Conservation (phyloP, 805 yeast species). For the Komagataella mondaviorum region DNA sequence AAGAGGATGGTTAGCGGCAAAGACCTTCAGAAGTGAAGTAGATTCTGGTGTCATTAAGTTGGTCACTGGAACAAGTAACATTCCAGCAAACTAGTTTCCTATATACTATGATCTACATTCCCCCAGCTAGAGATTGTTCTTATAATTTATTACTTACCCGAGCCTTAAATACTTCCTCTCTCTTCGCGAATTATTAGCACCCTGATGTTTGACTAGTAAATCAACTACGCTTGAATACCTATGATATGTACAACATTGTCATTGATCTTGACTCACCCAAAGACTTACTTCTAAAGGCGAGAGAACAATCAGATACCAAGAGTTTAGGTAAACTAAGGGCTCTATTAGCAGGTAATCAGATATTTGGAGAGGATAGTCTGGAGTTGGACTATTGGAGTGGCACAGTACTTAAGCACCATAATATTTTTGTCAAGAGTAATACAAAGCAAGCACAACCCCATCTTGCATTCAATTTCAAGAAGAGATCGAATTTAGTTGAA, state of each 20-base stretch:
- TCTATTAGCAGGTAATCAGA: constrained; percentile 3
- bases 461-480: background rate
- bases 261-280: constrained; percentile 1
- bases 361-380: constrained; percentile 8
- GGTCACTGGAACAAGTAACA: background rate
- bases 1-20: constrained; percentile 35
- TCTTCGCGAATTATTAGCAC: background rate
- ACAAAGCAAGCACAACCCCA: background rate
- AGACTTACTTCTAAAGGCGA: constrained; percentile 10
- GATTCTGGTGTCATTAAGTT: background rate
- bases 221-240: background rate
- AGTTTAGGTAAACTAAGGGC: background rate
- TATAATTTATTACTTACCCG: background rate
- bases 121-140: background rate
- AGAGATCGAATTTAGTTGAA: background rate
- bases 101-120: background rate
- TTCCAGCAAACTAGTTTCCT: background rate
- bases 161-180: too few relatives aligned
- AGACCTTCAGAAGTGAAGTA: constrained; percentile 4
- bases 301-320: constrained; percentile 10
- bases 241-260: background rate
- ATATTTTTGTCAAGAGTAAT: constrained; percentile 3
- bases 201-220: background rate
- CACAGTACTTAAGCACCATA: constrained; percentile 4
- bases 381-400: background rate